These are phyloP conservation scores for Scheffersomyces ergatensis DNA, from an alignment of 805 yeast species.

Conservation along the genomic window DNA sequence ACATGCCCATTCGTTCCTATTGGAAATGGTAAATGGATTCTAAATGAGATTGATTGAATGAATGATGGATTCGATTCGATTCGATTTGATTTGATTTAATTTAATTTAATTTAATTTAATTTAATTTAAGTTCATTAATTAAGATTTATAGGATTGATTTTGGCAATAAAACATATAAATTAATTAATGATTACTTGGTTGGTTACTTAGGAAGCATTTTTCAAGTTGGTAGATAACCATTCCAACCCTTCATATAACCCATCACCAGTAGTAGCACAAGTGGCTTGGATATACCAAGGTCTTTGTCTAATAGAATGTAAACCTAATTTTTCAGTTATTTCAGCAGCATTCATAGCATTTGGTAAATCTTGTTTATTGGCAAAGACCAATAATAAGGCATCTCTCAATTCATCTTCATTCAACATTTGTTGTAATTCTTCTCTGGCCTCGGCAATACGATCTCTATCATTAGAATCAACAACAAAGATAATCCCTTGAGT, in stretches of 20 bases:
- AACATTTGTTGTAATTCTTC: slow-evolving; percentile 98
- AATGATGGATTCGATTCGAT: too few relatives aligned
- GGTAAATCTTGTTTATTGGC: slow-evolving; percentile 99
- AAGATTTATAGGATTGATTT: background rate
- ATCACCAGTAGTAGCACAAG: slow-evolving; percentile 99
- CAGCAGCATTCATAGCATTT: slow-evolving; percentile 98
- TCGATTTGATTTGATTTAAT: too few relatives aligned
- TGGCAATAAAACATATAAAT: background rate
- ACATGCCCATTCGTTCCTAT: too few relatives aligned
- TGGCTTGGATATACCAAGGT: slow-evolving; percentile 99
- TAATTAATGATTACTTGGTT: background rate
- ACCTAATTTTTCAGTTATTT: slow-evolving; percentile 94
- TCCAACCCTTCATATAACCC: slow-evolving; percentile 97
- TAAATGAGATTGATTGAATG: too few relatives aligned
- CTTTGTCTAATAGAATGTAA: slow-evolving; percentile 97
- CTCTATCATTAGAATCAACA: slow-evolving; percentile 97
- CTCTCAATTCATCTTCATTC: slow-evolving; percentile 97
- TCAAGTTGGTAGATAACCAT: slow-evolving; percentile 91
- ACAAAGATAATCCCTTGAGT: slow-evolving; percentile 98
- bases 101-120: too few relatives aligned
- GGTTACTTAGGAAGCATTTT: slow-evolving; percentile 37
- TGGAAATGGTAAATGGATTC: too few relatives aligned
- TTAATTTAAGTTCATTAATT: too few relatives aligned
- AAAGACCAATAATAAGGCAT: slow-evolving; percentile 90
- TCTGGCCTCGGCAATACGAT: slow-evolving; percentile 96